phyloP scores from a whole-genome alignment of 2,329 filamentous ascomycete genomes.

The Colletotrichum spinosum region DNA sequence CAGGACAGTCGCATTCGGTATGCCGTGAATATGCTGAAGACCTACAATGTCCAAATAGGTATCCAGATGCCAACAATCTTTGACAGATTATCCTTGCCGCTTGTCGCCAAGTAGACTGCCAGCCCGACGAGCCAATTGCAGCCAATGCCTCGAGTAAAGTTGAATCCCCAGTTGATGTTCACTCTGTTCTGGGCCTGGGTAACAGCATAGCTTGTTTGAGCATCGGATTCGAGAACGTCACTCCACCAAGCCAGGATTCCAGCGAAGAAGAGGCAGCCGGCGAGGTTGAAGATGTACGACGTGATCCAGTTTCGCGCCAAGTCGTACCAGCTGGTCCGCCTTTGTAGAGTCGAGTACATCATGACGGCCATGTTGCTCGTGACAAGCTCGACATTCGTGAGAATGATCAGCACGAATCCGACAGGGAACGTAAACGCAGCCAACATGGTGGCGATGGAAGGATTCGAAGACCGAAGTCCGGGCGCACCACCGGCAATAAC shows the following conservation, averaged over 20 bases:
- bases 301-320: conserved; percentile 13
- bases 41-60: conserved; percentile 24
- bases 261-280: conserved; percentile 9
- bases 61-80: conserved; percentile 27
- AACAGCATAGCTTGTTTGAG: conserved; percentile 18
- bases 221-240: conserved; percentile 4
- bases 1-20: no score
- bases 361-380: conserved; percentile 28
- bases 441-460: conserved; percentile 6
- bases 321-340: conserved; percentile 11
- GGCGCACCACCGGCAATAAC: conserved; percentile 19
- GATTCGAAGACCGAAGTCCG: conserved; percentile 8
- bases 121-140: conserved; percentile 25
- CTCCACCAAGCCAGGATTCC: conserved; percentile 19
- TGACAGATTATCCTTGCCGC: conserved; percentile 10
- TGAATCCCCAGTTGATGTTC: conserved; percentile 24
- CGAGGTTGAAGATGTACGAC: conserved; percentile 17
- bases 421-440: conserved; percentile 13
- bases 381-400: conserved; percentile 19
- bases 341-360: conserved; percentile 16
- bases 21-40: background rate
- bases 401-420: conserved; percentile 10
- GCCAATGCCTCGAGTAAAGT: conserved; percentile 18
- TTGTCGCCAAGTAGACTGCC: conserved; percentile 8
- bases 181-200: conserved; percentile 17